Evolutionary conservation across 768 basidiomycete genomes (phyloP).

Genomic region (Nidula microcarpa): DNA sequence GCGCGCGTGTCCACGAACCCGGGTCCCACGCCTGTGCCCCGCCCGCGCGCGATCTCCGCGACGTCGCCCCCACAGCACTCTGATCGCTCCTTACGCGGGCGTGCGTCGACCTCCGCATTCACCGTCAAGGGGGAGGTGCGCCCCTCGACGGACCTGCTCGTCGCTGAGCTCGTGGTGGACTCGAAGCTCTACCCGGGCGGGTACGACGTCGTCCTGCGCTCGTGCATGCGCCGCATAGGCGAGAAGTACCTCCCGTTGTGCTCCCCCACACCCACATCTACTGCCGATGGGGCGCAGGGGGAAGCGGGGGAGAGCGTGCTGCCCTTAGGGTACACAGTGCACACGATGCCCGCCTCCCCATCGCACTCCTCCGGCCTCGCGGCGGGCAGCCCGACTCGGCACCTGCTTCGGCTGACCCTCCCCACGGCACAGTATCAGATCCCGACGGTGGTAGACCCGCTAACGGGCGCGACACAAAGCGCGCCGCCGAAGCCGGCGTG

Average conservation of each 20-base stretch:
- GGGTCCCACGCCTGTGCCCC: constrained; percentile 16
- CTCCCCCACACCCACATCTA: constrained; percentile 1
- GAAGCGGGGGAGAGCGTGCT: constrained; percentile 24
- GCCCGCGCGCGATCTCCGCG: constrained; percentile 29
- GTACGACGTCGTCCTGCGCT: constrained; percentile 53
- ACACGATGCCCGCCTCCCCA: constrained; percentile 80
- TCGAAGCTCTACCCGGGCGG: constrained; percentile 77
- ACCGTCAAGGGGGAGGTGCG: constrained; percentile 60
- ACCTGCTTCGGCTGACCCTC: constrained; percentile 72
- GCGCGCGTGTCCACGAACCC: neutral
- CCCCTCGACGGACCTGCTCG: constrained; percentile 63
- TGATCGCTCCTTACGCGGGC: constrained; percentile 20
- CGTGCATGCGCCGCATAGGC: constrained; percentile 29
- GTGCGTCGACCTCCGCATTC: constrained; percentile 49
- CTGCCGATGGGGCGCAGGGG: constrained; percentile 11
- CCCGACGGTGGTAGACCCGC: constrained; percentile 74
- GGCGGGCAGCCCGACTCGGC: constrained; percentile 56
- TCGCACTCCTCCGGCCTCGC: constrained; percentile 68
- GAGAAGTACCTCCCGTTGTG: neutral
- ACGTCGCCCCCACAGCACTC: constrained; percentile 6
- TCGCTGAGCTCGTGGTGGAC: constrained; percentile 79
- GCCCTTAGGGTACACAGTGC: constrained; percentile 57
- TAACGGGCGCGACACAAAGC: constrained; percentile 64
- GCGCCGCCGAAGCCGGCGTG: constrained; percentile 69
- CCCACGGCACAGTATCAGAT: constrained; percentile 83